Base-by-base conservation (phyloP, 805 yeast species). In the Candida pseudoglaebosa region DNA sequence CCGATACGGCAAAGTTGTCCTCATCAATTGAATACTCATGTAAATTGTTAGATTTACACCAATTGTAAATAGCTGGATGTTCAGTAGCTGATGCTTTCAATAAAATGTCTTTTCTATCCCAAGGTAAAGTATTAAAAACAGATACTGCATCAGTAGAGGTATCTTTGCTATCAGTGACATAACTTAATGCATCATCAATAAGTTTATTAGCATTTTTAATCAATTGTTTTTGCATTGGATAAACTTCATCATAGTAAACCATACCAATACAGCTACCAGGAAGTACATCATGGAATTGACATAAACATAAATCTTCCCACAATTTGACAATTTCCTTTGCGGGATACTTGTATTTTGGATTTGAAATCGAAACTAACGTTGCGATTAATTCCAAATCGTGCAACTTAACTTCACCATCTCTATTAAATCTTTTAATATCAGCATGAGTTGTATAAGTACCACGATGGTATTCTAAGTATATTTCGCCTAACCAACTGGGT, bases 371-470 rank as follows among this genome's bases (percentile, higher is more conserved):
- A 2, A 87, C 82, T 44, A 83, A 66, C 1, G 95, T 78, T 1
- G 96, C 90, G 42, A 89, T 59, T 54, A 75, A 78, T 66, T 91
- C 99, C 46, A 91, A 66, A 63, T 90, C 97, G 53, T 85, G 95
- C 52, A 91, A 68, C 50, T 82, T 71, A 30, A 79, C 63, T 64
- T 91, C 98, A 8, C 82, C 70, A 18, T 72, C 60, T 52, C 99
- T 75, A 80, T 89, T 86, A 53, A 79, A 74, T 52, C 78, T 78
- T 65, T 91, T 91, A 29, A 86, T 84, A 42, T 78, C 77, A 0
- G 96, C 95, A 59, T 91, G 99, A 1, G 96, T 78, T 3, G 99
- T 93, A 61, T 91, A 91, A 1, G 98, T 93, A 38, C 99, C 99
- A 56, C 99, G 80, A 60, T 91, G 99, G 65, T 84, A 89, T 63